Base-by-base conservation (phyloP, 441 rosid species). In the Kokia cookei region DNA sequence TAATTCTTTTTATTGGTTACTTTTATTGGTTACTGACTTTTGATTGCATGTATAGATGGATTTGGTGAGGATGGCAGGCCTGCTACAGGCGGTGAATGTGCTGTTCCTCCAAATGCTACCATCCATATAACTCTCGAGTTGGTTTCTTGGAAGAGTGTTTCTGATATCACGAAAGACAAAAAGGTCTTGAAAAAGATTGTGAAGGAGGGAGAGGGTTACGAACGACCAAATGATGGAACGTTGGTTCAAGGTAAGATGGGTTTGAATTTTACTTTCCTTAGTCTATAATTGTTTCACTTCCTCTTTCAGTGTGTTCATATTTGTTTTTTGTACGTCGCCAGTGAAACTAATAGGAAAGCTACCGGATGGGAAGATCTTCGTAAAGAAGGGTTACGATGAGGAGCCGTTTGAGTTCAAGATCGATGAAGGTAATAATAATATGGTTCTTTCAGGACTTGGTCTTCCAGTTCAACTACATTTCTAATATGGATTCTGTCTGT, bases 191-290 rank as follows among this genome's bases (percentile, higher is more conserved):
- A 90, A 75, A 88, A 85, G 80, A 84, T 87, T 0, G 29, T 76
- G 19, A 86, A 85, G 75, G 81, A 83, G 4, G 91, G 94, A 0
- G 88, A 89, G 75, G 93, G 93, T 22, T 82, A 84, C 77, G 91
- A 88, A 17, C 94, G 82, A 45, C 97, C 97, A 0, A 82, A 82
- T 9, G 94, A 91, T 69, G 93, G 94, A 74, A 76, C 97, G 0
- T 54, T 75, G 7, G 88, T 86, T 65, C 79, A 80, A 83, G 88
- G 91, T 88, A 48, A 69, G 12, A 32, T 62, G 17, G 61, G 5
- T 32, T 42, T 11, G 26, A 7, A 40, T 37, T 27, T 24, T 22
- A 24, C 6, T 13, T 55, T 2, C 57, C 4, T 7, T 65, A 42
- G 22, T 5, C n/a, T 48, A 3, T 9, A 10, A 59, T 29, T 2